phyloP scores from a whole-genome alignment of 805 yeast species.

The Hanseniaspora thailandica region DNA sequence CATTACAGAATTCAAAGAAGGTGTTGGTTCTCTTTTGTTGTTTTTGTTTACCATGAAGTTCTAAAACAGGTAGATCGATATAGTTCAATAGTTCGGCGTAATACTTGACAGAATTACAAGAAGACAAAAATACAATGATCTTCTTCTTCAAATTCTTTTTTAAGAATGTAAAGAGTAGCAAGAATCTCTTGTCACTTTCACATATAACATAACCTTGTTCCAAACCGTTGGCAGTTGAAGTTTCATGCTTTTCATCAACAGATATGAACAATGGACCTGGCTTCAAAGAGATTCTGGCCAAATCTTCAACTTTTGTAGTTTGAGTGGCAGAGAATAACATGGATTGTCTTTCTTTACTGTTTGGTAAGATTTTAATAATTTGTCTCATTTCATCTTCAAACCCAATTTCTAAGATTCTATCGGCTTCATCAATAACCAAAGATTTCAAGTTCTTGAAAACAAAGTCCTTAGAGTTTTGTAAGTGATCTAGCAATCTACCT shows the following conservation, averaged over 20 bases:
- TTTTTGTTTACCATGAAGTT: constrained; percentile 94
- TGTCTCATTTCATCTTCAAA: constrained; percentile 98
- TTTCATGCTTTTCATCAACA: constrained; percentile 71
- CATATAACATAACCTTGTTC: constrained; percentile 98
- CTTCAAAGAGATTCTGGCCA: constrained; percentile 90
- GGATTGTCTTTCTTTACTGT: constrained; percentile 73
- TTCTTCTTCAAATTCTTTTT: constrained; percentile 87
- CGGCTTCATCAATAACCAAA: constrained; percentile 93
- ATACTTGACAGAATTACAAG: constrained; percentile 94
- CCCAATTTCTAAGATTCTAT: constrained; percentile 92
- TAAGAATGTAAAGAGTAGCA: constrained; percentile 80
- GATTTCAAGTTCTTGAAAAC: constrained; percentile 91
- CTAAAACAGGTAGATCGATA: constrained; percentile 92
- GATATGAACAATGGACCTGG: constrained; percentile 90
- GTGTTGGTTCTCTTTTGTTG: constrained; percentile 98
- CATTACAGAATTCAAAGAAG: constrained; percentile 94
- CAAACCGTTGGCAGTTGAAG: constrained; percentile 88
- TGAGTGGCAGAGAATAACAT: constrained; percentile 99
- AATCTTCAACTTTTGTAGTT: constrained; percentile 95
- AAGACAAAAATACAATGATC: constrained; percentile 85
- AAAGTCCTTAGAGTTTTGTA: constrained; percentile 89
- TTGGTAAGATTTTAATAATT: constrained; percentile 85
- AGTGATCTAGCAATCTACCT: constrained; percentile 89
- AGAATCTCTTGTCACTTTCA: constrained; percentile 87
- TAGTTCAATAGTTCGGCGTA: constrained; percentile 90